These are phyloP conservation scores for Raffaelea ambrosiae DNA, from an alignment of 2,329 filamentous ascomycete genomes.

Conservation along the genomic window DNA sequence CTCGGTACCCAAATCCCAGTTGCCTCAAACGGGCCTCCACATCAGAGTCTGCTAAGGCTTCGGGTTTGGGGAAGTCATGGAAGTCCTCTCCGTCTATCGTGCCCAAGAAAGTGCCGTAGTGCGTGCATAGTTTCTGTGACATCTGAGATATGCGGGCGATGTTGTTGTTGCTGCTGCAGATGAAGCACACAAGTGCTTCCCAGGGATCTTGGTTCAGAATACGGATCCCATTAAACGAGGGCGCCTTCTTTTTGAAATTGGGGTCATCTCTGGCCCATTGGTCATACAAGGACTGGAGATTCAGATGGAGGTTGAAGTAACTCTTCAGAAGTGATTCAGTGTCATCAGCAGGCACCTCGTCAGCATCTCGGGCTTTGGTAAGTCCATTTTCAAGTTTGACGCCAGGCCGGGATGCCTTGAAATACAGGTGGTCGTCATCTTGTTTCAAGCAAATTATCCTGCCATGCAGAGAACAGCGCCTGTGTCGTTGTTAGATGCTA, in stretches of 20 bases:
- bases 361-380: constrained; percentile 21
- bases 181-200: constrained; percentile 90
- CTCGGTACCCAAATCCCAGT: constrained; percentile 89
- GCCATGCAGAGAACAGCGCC: constrained; percentile 76
- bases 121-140: constrained; percentile 81
- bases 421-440: constrained; percentile 70
- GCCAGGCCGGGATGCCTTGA: constrained; percentile 56
- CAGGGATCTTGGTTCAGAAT: constrained; percentile 93
- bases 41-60: constrained; percentile 57
- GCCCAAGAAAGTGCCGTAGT: constrained; percentile 74
- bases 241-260: constrained; percentile 83
- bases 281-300: constrained; percentile 67
- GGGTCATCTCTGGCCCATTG: constrained; percentile 80
- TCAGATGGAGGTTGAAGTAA: constrained; percentile 80
- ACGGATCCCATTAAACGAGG: constrained; percentile 80
- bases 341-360: constrained; percentile 44
- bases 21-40: constrained; percentile 74
- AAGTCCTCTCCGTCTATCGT: constrained; percentile 53
- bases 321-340: constrained; percentile 66
- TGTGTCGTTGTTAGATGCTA: constrained; percentile 18
- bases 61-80: constrained; percentile 10
- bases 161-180: constrained; percentile 99
- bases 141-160: constrained; percentile 92
- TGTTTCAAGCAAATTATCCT: constrained; percentile 80
- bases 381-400: neutral